Base-by-base conservation (phyloP, 345 rosid genomes). In the Salix viminalis region DNA sequence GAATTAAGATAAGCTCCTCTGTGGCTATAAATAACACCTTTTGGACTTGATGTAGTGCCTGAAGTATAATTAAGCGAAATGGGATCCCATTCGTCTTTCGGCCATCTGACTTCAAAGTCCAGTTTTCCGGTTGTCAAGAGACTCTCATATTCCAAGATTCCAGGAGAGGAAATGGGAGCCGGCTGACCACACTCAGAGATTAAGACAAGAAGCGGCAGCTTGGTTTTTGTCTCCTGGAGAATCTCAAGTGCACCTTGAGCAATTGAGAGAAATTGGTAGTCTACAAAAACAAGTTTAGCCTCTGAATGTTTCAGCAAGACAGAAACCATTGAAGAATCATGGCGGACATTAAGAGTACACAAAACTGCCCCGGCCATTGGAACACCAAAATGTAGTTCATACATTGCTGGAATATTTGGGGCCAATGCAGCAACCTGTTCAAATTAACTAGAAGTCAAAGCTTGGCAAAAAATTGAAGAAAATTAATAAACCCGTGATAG, bases 291-390 rank as follows among this genome's bases (percentile, higher is more conserved):
- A 70, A 77, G 2, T 76, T 86, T 85, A n/a, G 90, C 89, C 72
- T 81, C 91, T 0, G 91, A 88, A 86, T 90, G 93, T 54, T 62
- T 80, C 76, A 90, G 80, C 36, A 90, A 32, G 70, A 72, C 73
- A 8, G 91, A 79, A 41, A 90, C 84, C 87, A 77, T 83, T 1
- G 85, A 69, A 36, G 90, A 75, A 80, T 90, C 88, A 61, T 86
- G 85, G n/a, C 93, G 91, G 14, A 70, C 76, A 74, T 90, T 90
- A 16, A 90, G 84, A 0, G 93, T 79, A 76, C 91, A 88, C 61
- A 90, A 86, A 77, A 90, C 81, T 7, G 89, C 90, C 72, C 90
- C 93, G 0, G 89, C 88, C 91, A 87, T 90, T 37, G 93, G 93
- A 80, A 85, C 89, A 67, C 85, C 89, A 78, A 90, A 90, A 84